Percentiles rank a stretch among this genome's conserved stretches.
These are phyloP conservation scores for Aquilaria sinensis DNA, from an alignment of 345 rosid species.

Conservation along the genomic window DNA sequence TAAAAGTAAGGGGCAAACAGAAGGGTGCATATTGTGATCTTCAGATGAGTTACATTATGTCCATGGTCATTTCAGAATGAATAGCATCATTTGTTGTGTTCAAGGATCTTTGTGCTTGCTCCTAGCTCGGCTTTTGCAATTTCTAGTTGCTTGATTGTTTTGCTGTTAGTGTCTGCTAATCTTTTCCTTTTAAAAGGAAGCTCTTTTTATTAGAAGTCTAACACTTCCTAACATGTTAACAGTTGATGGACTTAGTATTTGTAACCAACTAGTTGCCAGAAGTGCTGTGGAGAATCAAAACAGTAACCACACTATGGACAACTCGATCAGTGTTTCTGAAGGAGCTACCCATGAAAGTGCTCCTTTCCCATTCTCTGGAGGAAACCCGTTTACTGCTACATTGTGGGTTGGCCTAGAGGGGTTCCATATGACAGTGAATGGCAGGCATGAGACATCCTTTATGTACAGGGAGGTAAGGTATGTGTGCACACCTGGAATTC, in stretches of 20 bases:
- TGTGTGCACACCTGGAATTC: slow-evolving; percentile 2
- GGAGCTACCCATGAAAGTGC: slow-evolving; percentile 36
- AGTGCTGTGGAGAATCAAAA: slow-evolving; percentile 34
- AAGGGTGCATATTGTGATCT: neutral
- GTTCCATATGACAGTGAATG: slow-evolving; percentile 86
- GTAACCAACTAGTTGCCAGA: slow-evolving; percentile 62
- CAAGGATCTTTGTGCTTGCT: neutral
- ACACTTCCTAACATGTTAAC: slow-evolving; percentile 18
- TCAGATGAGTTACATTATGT: neutral
- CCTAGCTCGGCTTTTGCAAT: neutral
- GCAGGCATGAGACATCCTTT: slow-evolving; percentile 82
- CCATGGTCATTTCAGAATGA: neutral
- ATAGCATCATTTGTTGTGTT: neutral
- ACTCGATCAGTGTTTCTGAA: slow-evolving; percentile 27
- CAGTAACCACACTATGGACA: slow-evolving; percentile 26
- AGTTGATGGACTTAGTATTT: slow-evolving; percentile 78
- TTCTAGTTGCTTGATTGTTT: too few relatives aligned
- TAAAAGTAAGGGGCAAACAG: neutral
- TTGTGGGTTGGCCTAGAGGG: slow-evolving; percentile 80
- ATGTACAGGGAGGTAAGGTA: slow-evolving; percentile 68
- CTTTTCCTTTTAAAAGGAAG: slow-evolving; percentile 2
- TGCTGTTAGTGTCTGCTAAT: too few relatives aligned
- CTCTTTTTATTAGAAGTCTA: slow-evolving; percentile 9
- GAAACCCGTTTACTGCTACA: slow-evolving; percentile 72
- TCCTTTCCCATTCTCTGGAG: slow-evolving; percentile 71